Evolutionary conservation across 139 green algal species (phyloP).

Genomic region (Ulvella scutata): DNA sequence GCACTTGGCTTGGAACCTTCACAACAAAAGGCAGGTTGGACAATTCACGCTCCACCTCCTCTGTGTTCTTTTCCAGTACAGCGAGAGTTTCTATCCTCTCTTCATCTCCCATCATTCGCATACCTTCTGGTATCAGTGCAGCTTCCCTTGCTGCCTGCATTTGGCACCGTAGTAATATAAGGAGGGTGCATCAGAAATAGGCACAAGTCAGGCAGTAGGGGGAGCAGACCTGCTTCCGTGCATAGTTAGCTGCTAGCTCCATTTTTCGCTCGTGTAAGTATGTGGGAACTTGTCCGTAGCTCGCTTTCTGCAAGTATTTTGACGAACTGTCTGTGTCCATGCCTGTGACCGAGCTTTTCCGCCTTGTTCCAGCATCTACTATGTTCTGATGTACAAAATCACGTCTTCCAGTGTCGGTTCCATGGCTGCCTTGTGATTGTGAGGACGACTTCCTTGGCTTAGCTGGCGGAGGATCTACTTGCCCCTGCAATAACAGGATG

Average conservation of each 20-base stretch:
- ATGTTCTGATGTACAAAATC: constrained; percentile 8
- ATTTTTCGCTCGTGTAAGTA: constrained; percentile 47
- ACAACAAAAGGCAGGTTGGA: constrained; percentile 2
- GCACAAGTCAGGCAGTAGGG: too few relatives aligned
- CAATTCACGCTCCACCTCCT: constrained; percentile 25
- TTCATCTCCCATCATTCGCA: constrained; percentile 39
- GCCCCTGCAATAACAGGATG: too few relatives aligned
- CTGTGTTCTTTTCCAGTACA: constrained; percentile 27
- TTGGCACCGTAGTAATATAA: too few relatives aligned
- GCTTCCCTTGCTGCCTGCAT: constrained; percentile 18
- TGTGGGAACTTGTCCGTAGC: constrained; percentile 14
- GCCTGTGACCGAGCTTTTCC: background rate
- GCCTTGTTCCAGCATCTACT: constrained; percentile 3
- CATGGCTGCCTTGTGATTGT: too few relatives aligned
- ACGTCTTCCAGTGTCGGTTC: background rate
- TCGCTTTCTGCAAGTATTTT: background rate
- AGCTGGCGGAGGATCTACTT: too few relatives aligned
- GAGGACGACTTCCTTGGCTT: too few relatives aligned
- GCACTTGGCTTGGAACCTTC: background rate
- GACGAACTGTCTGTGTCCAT: background rate
- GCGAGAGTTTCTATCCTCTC: constrained; percentile 38
- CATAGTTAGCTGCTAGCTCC: constrained; percentile 24
- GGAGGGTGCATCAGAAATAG: too few relatives aligned
- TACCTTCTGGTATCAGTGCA: constrained; percentile 35
- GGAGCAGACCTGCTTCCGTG: constrained; percentile 6